phyloP scores from a whole-genome alignment of 257 asterid genomes.

The Cruciata laevipes region DNA sequence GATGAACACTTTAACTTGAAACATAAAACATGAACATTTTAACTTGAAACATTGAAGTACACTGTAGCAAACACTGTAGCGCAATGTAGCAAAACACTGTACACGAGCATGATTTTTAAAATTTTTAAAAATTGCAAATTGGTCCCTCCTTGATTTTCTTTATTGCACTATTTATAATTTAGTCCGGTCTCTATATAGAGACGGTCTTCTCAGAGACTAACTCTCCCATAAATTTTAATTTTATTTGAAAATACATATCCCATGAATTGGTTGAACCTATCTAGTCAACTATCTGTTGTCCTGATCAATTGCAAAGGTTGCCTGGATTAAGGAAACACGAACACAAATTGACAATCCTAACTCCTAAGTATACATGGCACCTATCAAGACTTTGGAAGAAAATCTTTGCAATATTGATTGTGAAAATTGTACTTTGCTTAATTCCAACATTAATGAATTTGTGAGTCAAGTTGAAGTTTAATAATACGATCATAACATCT shows the following conservation, averaged over 20 bases:
- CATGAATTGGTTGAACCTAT: background rate
- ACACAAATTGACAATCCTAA: background rate
- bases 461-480: background rate
- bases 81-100: too few relatives aligned
- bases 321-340: background rate
- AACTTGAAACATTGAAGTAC: too few relatives aligned
- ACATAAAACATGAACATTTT: too few relatives aligned
- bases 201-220: too few relatives aligned
- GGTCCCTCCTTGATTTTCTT: too few relatives aligned
- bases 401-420: background rate
- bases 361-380: background rate
- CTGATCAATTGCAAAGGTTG: background rate
- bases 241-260: background rate
- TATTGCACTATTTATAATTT: too few relatives aligned
- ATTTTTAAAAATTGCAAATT: too few relatives aligned
- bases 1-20: too few relatives aligned
- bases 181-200: too few relatives aligned
- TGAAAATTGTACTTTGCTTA: constrained; percentile 1
- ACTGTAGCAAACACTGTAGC: too few relatives aligned
- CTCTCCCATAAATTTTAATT: too few relatives aligned
- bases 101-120: too few relatives aligned
- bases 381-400: background rate
- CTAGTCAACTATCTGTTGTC: background rate
- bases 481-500: background rate
- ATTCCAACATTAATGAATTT: background rate